phyloP scores from a whole-genome alignment of 768 basidiomycete species.

The Phylloporus arenicola region DNA sequence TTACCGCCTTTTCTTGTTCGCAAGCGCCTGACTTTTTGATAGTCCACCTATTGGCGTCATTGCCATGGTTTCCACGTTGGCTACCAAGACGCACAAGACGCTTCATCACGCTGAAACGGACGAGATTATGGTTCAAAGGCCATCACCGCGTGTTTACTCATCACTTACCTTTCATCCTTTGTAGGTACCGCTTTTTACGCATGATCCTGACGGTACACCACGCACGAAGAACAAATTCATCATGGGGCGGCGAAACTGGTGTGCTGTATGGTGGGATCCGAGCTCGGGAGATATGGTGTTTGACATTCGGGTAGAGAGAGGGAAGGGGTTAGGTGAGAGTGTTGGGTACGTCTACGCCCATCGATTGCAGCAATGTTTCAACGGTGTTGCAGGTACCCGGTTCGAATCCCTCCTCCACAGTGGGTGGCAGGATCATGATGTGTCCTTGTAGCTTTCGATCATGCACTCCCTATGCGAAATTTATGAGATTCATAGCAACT shows the following conservation, averaged over 20 bases:
- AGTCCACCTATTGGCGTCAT: slow-evolving; percentile 69
- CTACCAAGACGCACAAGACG: slow-evolving; percentile 79
- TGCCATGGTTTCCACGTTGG: slow-evolving; percentile 72
- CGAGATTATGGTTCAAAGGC: slow-evolving; percentile 65
- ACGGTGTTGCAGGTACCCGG: slow-evolving; percentile 35
- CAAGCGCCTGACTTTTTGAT: neutral
- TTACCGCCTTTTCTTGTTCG: slow-evolving; percentile 1
- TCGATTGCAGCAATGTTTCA: neutral
- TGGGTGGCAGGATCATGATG: slow-evolving; percentile 28
- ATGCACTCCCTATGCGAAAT: neutral
- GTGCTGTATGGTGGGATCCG: slow-evolving; percentile 57
- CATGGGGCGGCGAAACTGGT: slow-evolving; percentile 90
- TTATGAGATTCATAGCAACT: slow-evolving; percentile 17
- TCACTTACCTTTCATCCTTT: neutral
- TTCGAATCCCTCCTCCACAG: slow-evolving; percentile 40
- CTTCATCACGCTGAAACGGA: slow-evolving; percentile 80
- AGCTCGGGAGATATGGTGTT: slow-evolving; percentile 64
- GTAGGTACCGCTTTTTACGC: slow-evolving; percentile 70
- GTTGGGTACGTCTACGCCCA: slow-evolving; percentile 49
- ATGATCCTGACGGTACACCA: slow-evolving; percentile 70
- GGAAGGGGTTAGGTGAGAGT: slow-evolving; percentile 78
- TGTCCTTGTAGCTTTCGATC: neutral
- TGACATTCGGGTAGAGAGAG: slow-evolving; percentile 81
- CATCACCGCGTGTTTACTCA: neutral
- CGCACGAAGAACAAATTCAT: slow-evolving; percentile 69